Base-by-base conservation (phyloP, 768 basidiomycete species). In the Lactarius sanguifluus region DNA sequence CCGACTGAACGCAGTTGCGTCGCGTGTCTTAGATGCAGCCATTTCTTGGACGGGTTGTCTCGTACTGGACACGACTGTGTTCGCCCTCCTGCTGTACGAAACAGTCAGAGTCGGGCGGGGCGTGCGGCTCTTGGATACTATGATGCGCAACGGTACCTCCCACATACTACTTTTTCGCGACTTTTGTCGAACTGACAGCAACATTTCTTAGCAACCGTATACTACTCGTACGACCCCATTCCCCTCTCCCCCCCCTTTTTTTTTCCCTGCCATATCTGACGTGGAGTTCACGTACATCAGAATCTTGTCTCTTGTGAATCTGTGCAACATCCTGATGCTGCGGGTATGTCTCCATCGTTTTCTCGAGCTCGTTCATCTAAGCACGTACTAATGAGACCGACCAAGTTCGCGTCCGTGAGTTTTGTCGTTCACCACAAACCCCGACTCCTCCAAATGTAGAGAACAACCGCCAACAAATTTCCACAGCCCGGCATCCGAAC, bases 341-440 rank as follows among this genome's bases (percentile, higher is more conserved):
- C 52, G 50, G 23, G 61, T 62, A 54, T 12, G 52, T 56, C 52
- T 20, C 23, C 16, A 20, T 30, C 8, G 0, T 20, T 40, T 20
- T n/a, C 30, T 32, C 18, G 55, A 56, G 32, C 55, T 18, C 13
- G 5, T 9, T 32, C 28, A 13, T 12, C 23, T 3, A 16, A 28
- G 12, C 36, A 36, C 20, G 18, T 61, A 54, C 25, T 61, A 34
- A 54, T n/a, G 23, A 55, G 18, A 55, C 10, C 7, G 47, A 28
- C 18, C 56, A 57, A 62, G 61, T 62, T 55, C 52, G 52, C 61
- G 1, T 16, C 52, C 25, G 61, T 62, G 28, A 38, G 61, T 59
- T 9, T 20, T 40, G 8, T 23, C 59, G 9, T 16, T n/a, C 28
- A n/a, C 41, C 25, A 30, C 20, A 20, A 45, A n/a, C 25, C 28